Evolutionary conservation across 805 yeast genomes (phyloP).

Genomic region (Candida suzukii): DNA sequence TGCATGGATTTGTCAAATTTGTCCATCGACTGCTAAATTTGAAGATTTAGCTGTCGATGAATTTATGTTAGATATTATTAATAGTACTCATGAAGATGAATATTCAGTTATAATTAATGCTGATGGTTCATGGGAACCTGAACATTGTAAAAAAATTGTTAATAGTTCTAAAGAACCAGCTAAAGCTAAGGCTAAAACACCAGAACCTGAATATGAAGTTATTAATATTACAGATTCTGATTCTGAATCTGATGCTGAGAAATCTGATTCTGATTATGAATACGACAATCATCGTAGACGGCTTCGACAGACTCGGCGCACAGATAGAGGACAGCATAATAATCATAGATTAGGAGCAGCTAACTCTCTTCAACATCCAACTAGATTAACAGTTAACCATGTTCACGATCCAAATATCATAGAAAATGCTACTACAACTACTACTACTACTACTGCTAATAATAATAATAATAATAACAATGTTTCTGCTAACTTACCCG

Average conservation of each 20-base stretch:
- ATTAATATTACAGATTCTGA: constrained; percentile 2
- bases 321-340: background rate
- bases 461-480: too few species aligned
- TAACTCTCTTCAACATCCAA: too few species aligned
- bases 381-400: background rate
- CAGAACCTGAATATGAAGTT: constrained; percentile 5
- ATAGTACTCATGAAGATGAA: constrained; percentile 42
- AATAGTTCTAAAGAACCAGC: background rate
- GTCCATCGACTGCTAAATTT: constrained; percentile 45
- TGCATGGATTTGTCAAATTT: constrained; percentile 85
- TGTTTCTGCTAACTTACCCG: too few species aligned
- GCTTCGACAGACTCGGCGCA: too few species aligned
- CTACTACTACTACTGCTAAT: too few species aligned
- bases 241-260: constrained; percentile 15
- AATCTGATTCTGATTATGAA: background rate
- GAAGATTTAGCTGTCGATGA: constrained; percentile 68
- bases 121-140: constrained; percentile 68
- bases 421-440: background rate
- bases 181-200: background rate
- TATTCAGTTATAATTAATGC: constrained; percentile 61
- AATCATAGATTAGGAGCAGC: too few species aligned
- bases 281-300: background rate
- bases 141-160: constrained; percentile 1
- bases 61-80: constrained; percentile 57
- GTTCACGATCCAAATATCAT: background rate